Percentiles rank a stretch among this genome's conserved stretches.
These are phyloP conservation scores for Fusarium heterosporum DNA, from an alignment of 2,329 filamentous ascomycete species.

Conservation along the genomic window DNA sequence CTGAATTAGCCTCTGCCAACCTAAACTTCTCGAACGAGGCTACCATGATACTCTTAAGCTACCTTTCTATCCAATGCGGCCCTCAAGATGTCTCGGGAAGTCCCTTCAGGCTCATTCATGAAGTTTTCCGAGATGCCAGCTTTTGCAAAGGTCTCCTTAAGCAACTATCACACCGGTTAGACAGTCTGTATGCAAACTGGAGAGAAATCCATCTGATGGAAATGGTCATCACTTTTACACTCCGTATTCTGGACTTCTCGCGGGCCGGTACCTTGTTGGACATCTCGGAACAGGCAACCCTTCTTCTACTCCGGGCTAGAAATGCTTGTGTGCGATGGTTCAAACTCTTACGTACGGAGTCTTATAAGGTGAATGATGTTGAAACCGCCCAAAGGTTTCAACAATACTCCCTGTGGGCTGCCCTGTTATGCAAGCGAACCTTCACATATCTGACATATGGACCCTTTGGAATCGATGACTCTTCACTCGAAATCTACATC, in stretches of 20 bases:
- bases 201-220: conserved; percentile 70
- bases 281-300: conserved; percentile 2
- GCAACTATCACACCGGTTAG: conserved; percentile 59
- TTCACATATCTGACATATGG: conserved; percentile 40
- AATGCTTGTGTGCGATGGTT: conserved; percentile 63
- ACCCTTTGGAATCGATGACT: conserved; percentile 10
- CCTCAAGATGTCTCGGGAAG: conserved; percentile 52
- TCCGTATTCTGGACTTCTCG: conserved; percentile 52
- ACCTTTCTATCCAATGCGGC: conserved; percentile 66
- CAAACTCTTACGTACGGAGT: conserved; percentile 58
- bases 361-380: conserved; percentile 53
- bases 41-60: conserved; percentile 61
- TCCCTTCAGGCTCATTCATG: conserved; percentile 59
- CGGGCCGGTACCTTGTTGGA: conserved; percentile 10
- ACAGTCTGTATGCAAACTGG: conserved; percentile 66
- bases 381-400: conserved; percentile 51
- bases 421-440: conserved; percentile 64
- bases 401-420: conserved; percentile 64
- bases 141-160: conserved; percentile 64
- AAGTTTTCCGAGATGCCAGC: conserved; percentile 58
- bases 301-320: conserved; percentile 30
- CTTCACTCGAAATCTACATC: conserved; percentile 33
- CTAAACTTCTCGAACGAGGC: conserved; percentile 72
- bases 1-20: conserved; percentile 63
- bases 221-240: conserved; percentile 62